A percentile compares a stretch with the other conserved stretches of the same genome.
Evolutionary conservation across 306 rosid genomes (phyloP).

Genomic region (Vigna angularis): DNA sequence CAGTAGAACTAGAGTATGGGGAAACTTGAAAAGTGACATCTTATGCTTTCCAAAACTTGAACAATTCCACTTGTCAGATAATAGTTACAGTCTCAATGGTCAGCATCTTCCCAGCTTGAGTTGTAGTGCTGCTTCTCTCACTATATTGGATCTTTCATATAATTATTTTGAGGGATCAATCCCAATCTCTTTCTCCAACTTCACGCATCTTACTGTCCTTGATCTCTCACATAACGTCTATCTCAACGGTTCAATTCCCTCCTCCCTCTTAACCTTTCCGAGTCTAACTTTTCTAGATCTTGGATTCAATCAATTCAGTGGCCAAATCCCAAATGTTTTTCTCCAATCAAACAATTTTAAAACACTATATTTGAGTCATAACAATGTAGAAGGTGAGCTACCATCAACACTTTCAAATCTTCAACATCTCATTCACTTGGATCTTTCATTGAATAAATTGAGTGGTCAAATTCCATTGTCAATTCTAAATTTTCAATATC

Average conservation of each 20-base stretch:
- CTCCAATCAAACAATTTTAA: no score
- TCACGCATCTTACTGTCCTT: not conserved
- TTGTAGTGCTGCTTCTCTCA: not conserved
- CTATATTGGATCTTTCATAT: not conserved
- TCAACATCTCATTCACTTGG: not conserved
- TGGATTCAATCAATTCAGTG: not conserved
- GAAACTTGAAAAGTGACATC: not conserved
- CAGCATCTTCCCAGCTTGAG: not conserved
- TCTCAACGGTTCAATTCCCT: not conserved
- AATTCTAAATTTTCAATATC: no score
- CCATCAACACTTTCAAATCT: not conserved
- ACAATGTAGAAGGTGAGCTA: no score
- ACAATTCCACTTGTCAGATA: no score
- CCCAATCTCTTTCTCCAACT: not conserved
- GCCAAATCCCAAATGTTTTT: not conserved
- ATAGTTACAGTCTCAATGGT: not conserved
- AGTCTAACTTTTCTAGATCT: not conserved
- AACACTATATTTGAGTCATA: no score
- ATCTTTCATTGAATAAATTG: not conserved
- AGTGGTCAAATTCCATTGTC: not conserved
- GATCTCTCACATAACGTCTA: not conserved
- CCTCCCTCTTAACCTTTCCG: not conserved
- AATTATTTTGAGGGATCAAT: not conserved
- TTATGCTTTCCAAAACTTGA: slow-evolving; percentile 13
- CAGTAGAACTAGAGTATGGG: not conserved